phyloP scores from a whole-genome alignment of 805 yeast species.

The Suhomyces tanzawaensis region DNA sequence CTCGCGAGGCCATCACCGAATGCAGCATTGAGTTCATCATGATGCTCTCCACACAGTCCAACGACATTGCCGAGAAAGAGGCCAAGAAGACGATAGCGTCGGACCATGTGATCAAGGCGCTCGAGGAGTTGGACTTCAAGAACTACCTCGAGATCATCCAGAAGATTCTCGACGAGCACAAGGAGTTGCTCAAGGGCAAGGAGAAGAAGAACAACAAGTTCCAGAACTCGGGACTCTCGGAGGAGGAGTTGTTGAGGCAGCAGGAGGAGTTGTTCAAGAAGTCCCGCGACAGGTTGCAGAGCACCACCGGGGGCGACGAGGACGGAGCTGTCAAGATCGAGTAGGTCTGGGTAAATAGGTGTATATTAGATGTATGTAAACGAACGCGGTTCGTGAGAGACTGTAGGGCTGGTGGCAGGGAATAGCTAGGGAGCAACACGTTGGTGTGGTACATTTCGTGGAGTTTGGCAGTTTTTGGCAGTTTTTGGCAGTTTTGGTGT shows the following conservation, averaged over 20 bases:
- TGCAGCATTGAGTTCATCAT: constrained; percentile 95
- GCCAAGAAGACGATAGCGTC: constrained; percentile 95
- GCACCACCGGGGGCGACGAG: constrained; percentile 16
- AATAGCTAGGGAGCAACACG: too few species aligned
- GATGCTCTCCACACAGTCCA: constrained; percentile 89
- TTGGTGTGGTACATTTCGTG: too few species aligned
- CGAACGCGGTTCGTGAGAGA: too few species aligned
- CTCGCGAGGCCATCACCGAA: constrained; percentile 91
- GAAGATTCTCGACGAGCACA: constrained; percentile 79
- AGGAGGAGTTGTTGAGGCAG: constrained; percentile 86
- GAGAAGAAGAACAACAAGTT: constrained; percentile 91
- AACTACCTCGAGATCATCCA: constrained; percentile 82
- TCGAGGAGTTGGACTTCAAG: constrained; percentile 80
- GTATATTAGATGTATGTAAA: constrained; percentile 1
- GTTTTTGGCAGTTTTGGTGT: background rate
- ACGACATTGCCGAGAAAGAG: constrained; percentile 95
- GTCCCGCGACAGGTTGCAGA: constrained; percentile 63
- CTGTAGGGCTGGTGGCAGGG: too few species aligned
- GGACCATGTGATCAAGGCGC: constrained; percentile 90
- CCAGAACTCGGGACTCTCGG: constrained; percentile 87
- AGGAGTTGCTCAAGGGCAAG: constrained; percentile 81
- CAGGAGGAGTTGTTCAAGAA: constrained; percentile 90
- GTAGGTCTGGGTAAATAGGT: too few species aligned
- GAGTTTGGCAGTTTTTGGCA: too few species aligned
- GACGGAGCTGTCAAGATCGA: constrained; percentile 7